Evolutionary conservation across 768 basidiomycete genomes (phyloP), one percentile per base, ranked within the genome.

Genomic region (Termitomyces sp.): DNA sequence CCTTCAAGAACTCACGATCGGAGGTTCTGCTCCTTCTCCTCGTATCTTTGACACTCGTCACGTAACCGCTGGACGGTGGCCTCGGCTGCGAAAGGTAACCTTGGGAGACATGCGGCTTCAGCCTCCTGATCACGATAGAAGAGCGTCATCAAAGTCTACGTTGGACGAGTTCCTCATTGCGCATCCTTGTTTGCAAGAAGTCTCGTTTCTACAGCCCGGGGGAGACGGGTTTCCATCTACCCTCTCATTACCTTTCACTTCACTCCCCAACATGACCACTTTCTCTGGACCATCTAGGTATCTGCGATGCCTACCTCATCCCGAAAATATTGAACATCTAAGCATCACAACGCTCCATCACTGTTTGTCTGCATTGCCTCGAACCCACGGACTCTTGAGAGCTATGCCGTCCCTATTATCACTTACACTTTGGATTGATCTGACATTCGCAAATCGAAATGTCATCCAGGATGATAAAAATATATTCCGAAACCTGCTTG

Each of bases 21-120:
- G 66, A 6, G 70, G 71, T 47, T 60, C 66, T 46, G 69, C 71
- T 17, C 74, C 74, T n/a, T 71, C 70, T 41, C 73, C 73, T 2
- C 67, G 74, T 45, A 64, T 71, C 37, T 74, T 75, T 60, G 73
- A 75, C 54, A 68, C 71, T 30, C 69, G 68, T 14, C 73, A 72
- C 57, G 63, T 73, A 38, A 67, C 70, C 17, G 59, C 63, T 51
- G 74, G 73, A 11, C 69, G 71, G 11, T 75, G 74, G 74, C 69
- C 70, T 5, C 68, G 69, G 41, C 60, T 75, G 35, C 67, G 66
- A 47, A 66, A 64, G 9, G 59, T 75, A 26, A 68, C 67, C 1
- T 60, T 74, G 1, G 73, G 74, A 7, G 74, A 74, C 54, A 64
- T 69, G 59, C 56, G 57, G 19, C 63, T 73, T 43, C 64, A 64